A percentile compares a stretch with the other conserved stretches of the same genome.
Conservation (phyloP, 805 yeast genomes). For the Yarrowia divulgata region DNA sequence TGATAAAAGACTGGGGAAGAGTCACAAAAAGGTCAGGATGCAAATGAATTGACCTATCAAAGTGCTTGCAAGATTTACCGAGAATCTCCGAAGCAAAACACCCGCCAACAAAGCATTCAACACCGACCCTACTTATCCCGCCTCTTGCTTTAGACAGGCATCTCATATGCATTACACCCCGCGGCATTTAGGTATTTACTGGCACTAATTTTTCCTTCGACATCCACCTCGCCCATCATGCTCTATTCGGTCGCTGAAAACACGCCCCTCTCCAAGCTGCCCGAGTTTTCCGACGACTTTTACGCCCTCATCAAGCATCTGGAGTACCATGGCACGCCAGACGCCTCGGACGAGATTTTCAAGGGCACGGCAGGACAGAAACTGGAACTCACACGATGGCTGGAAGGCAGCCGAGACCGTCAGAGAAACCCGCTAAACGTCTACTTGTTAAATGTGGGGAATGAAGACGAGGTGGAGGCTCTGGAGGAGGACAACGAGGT, state of each 20-base stretch:
- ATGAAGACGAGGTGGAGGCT: slow-evolving; percentile 14
- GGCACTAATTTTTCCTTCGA: not conserved
- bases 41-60: too few species aligned
- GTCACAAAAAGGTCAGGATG: not conserved
- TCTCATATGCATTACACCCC: slow-evolving; percentile 31
- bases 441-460: not conserved
- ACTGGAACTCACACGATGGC: slow-evolving; percentile 17
- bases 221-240: not conserved
- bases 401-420: slow-evolving; percentile 4
- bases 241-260: slow-evolving; percentile 16
- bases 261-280: slow-evolving; percentile 13
- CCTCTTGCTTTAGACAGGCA: slow-evolving; percentile 9
- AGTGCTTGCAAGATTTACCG: not conserved
- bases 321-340: slow-evolving; percentile 3
- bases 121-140: too few species aligned
- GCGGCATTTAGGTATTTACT: slow-evolving; percentile 30
- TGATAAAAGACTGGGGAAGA: not conserved
- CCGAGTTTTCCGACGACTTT: slow-evolving; percentile 31
- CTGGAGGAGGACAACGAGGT: slow-evolving; percentile 20
- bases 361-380: slow-evolving; percentile 24
- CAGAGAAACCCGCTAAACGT: slow-evolving; percentile 5
- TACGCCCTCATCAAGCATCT: slow-evolving; percentile 18
- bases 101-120: too few species aligned
- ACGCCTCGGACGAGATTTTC: slow-evolving; percentile 22
- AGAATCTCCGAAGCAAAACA: not conserved